phyloP scores from a whole-genome alignment of 257 asterid genomes.

The Jacaranda mimosifolia region DNA sequence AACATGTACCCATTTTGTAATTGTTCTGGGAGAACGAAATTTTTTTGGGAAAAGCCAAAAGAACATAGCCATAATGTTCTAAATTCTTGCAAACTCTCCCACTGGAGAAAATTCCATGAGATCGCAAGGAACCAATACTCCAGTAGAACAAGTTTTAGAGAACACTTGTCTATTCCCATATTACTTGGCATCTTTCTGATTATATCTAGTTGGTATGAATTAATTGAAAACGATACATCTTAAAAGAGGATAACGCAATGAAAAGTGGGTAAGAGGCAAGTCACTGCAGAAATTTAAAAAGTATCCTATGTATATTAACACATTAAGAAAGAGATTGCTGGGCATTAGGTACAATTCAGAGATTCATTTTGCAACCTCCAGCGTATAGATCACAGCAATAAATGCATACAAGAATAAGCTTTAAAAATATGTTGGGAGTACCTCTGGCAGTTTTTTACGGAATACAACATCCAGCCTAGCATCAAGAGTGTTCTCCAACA shows the following conservation, averaged over 20 bases:
- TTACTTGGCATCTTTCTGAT: not conserved
- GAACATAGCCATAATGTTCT: not conserved
- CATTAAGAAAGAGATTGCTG: constrained; percentile 13
- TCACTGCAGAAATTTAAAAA: not conserved
- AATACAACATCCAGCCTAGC: constrained; percentile 90
- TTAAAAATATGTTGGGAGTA: constrained; percentile 36
- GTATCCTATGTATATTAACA: not conserved
- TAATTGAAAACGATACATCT: not conserved
- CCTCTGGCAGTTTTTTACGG: constrained; percentile 93
- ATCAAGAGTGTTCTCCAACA: constrained; percentile 91
- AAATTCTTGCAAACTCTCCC: not conserved
- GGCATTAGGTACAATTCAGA: constrained; percentile 3
- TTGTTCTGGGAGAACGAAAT: too few species aligned
- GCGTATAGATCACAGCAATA: not conserved
- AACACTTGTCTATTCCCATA: not conserved
- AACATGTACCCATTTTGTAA: too few species aligned
- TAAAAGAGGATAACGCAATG: not conserved
- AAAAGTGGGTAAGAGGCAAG: constrained; percentile 10
- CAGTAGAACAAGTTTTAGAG: not conserved
- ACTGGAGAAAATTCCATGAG: not conserved
- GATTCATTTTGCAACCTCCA: constrained; percentile 8
- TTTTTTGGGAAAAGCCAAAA: too few species aligned
- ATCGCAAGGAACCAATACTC: not conserved
- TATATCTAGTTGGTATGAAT: constrained; percentile 14
- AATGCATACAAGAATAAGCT: constrained; percentile 4